Base-by-base conservation (phyloP, 1,139 yeast species). In the Candida albicans region DNA sequence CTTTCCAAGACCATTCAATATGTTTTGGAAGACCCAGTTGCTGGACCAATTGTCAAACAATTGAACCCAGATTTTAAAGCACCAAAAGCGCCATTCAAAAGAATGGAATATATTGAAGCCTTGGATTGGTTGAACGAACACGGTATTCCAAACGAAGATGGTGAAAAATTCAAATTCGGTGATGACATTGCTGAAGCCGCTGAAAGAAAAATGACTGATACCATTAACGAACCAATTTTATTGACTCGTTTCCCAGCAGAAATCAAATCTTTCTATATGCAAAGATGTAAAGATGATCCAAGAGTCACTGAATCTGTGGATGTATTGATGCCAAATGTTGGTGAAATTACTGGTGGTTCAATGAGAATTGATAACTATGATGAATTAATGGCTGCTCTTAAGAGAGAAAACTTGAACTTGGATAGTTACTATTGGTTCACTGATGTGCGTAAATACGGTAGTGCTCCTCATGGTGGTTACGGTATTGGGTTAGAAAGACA, bases 121-220 rank as follows among this genome's bases (percentile, higher is more conserved):
- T 77, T 93, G 57, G 90, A 84, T 39, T 93, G 99, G 98, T 84
- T 93, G 70, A 89, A 90, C 79, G 97, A 91, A 69, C 90, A 93
- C 68, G 91, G 85, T 46, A 82, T 95, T 59, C 84, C 84, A 59
- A 93, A 91, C 78, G 98, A 93, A 73, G 97, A 93, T 12, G 97
- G 95, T 51, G 86, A 89, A 66, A 72, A 74, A 56, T 93, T 91
- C 83, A 81, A 84, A 68, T 95, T 95, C 58, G 99, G 99, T 66
- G 99, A 95, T 64, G 99, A 93, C 66, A 95, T 93, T 52, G 97
- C 99, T 49, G 99, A 93, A 73, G 99, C 99, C 44, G 98, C 97
- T 47, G 99, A 93, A 77, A 87, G 99, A 67, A 88, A 85, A 70
- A 93, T 93, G 99, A 90, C 96, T 33, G 99, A 93, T 65, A 80